phyloP scores from a whole-genome alignment of 2,329 filamentous ascomycete genomes.

The Leptographium radiaticola region DNA sequence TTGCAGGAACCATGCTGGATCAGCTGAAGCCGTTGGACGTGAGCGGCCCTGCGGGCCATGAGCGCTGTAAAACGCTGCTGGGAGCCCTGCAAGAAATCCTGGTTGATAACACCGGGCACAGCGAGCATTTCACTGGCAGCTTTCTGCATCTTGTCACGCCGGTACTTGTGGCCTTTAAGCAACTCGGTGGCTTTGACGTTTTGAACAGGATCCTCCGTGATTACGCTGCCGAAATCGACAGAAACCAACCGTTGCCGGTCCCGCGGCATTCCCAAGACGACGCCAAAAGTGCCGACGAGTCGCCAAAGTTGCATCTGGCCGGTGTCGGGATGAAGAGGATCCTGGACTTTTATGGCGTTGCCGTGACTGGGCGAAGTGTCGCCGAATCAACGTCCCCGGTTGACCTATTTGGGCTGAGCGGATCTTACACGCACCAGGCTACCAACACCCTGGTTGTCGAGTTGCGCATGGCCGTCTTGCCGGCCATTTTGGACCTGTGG shows the following conservation, averaged over 20 bases:
- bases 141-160: constrained; percentile 50
- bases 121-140: constrained; percentile 25
- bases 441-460: constrained; percentile 75
- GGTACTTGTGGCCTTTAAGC: constrained; percentile 77
- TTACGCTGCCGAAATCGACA: constrained; percentile 47
- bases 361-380: constrained; percentile 68
- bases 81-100: constrained; percentile 67
- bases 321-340: constrained; percentile 63
- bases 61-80: constrained; percentile 72
- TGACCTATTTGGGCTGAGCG: constrained; percentile 29
- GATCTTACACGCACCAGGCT: constrained; percentile 22
- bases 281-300: constrained; percentile 26
- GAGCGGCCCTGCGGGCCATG: constrained; percentile 50
- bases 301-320: constrained; percentile 33
- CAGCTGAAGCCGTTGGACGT: constrained; percentile 42
- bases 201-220: constrained; percentile 56
- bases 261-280: background rate
- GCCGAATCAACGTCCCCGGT: constrained; percentile 57
- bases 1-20: constrained; percentile 57
- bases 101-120: constrained; percentile 48
- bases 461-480: constrained; percentile 66
- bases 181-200: constrained; percentile 59
- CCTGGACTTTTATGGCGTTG: constrained; percentile 63
- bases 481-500: constrained; percentile 69
- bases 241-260: constrained; percentile 12